Evolutionary conservation across 306 rosid species (phyloP), one percentile per base, ranked within the genome.

Genomic region (Malus domestica): DNA sequence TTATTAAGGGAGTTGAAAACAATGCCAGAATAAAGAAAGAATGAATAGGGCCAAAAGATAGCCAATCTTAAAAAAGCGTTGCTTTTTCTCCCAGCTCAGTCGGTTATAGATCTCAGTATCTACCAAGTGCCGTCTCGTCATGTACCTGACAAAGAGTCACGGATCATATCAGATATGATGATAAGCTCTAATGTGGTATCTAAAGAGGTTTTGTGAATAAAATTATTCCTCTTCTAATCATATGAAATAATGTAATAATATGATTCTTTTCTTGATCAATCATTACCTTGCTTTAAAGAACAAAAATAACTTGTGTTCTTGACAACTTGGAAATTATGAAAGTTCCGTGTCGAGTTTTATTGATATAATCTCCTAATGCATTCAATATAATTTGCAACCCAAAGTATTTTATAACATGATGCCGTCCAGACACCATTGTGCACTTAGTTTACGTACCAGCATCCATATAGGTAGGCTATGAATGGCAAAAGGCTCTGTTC

Each of bases 61-160:
- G 62, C 27, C 87, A 49, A 88, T 86, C 88, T 91, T 91, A 58
- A 79, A 69, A 33, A 73, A 76, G 51, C 97, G 86, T 79, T 59
- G 86, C 79, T 73, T 90, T 85, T 92, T 95, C 87, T 95, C 99
- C 86, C 80, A 67, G 71, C 76, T 88, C 80, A 95, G 80, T 61
- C 90, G 88, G 57, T 79, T 92, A 83, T 86, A 95, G 79, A 95
- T 92, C 85, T 95, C 99, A 3, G 99, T 95, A 80, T 95, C 97
- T 1, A 92, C 73, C 23, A 89, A 72, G 78, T 95, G 89, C 82
- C 82, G 79, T 58, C 85, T 71, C 71, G 61, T 80, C 55, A 83
- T 23, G 83, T 81, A 95, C 87, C 97, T 95, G 88, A 78, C 61
- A 85, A n/a, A 29, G 70, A 81, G 49, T 80, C 75, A 67, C 67